Percentiles rank a stretch among this genome's conserved stretches.
Conservation (phyloP, 345 rosid genomes). For the Streptanthus diversifolius region DNA sequence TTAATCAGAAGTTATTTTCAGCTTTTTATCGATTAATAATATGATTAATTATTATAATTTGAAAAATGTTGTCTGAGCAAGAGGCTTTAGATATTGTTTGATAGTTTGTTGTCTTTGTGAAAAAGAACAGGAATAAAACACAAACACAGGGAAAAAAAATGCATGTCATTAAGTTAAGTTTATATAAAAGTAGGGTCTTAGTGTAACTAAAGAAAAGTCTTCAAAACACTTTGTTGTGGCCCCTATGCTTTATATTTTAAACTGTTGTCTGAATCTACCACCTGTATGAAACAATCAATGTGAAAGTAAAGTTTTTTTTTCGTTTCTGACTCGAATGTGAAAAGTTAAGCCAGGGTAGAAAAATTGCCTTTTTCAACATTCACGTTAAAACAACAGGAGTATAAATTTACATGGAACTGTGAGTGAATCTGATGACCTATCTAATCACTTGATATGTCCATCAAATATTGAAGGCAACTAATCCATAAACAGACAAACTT, state of each 20-base stretch:
- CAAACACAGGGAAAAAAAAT: too few species aligned
- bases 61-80: background rate
- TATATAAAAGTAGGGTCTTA: background rate
- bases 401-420: background rate
- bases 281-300: background rate
- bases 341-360: background rate
- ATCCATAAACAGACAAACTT: too few species aligned
- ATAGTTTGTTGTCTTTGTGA: background rate
- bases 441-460: too few species aligned
- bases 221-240: background rate
- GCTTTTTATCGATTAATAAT: conserved; percentile 1
- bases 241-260: background rate
- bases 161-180: background rate
- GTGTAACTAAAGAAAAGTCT: background rate
- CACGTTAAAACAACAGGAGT: background rate
- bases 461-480: too few species aligned
- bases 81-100: background rate
- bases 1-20: conserved; percentile 19
- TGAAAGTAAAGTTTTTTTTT: background rate
- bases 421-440: background rate
- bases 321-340: background rate
- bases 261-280: background rate
- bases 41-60: background rate
- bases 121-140: background rate
- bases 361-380: background rate